Evolutionary conservation across 345 rosid species (phyloP).

Genomic region (Euphorbia peplus): DNA sequence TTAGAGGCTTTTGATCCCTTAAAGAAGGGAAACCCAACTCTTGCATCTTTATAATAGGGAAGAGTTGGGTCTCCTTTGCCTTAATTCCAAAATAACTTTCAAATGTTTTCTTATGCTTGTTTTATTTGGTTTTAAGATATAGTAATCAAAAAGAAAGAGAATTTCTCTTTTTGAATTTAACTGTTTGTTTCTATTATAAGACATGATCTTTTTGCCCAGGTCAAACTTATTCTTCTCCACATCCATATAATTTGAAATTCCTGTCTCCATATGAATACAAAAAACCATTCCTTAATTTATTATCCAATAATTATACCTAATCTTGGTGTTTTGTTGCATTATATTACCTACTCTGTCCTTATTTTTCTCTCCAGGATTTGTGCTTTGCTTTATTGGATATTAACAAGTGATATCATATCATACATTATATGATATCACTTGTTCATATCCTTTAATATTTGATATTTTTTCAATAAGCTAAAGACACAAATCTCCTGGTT

Average conservation of each 20-base stretch:
- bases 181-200: constrained; percentile 10
- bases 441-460: too few species aligned
- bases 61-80: constrained; percentile 8
- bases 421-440: too few species aligned
- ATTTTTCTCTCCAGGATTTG: neutral
- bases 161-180: neutral
- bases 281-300: neutral
- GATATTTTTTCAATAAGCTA: too few species aligned
- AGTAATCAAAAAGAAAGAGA: neutral
- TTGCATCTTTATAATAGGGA: neutral
- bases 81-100: constrained; percentile 23
- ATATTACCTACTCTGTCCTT: neutral
- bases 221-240: constrained; percentile 15
- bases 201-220: neutral
- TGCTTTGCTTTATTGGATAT: too few species aligned
- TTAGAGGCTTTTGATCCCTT: constrained; percentile 9
- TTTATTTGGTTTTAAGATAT: constrained; percentile 3
- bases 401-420: too few species aligned
- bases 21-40: constrained; percentile 14
- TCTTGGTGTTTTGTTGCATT: neutral
- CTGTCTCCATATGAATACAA: neutral
- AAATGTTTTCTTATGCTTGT: neutral
- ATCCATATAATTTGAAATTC: constrained; percentile 2
- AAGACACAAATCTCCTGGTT: too few species aligned
- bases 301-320: neutral